Evolutionary conservation across 169 alveolate species (phyloP).

Genomic region (Amoebophrya sp.): DNA sequence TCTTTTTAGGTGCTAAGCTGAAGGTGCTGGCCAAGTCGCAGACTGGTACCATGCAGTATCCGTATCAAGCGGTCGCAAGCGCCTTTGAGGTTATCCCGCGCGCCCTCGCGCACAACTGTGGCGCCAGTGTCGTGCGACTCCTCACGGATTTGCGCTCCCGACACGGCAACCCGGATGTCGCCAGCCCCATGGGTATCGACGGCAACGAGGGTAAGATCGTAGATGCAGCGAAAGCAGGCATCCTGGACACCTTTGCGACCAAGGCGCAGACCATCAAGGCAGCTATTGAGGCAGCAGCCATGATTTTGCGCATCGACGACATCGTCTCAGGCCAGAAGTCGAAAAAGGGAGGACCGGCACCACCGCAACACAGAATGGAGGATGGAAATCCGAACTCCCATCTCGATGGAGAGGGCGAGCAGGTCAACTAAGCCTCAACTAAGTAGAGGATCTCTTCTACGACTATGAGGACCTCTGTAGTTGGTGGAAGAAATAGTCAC

Average conservation of each 20-base stretch:
- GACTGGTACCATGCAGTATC: conserved; percentile 82
- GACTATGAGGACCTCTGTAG: no score
- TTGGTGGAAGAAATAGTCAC: no score
- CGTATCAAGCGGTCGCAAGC: conserved; percentile 92
- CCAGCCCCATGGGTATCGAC: not conserved
- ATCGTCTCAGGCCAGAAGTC: conserved; percentile 59
- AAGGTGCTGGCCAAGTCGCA: conserved; percentile 30
- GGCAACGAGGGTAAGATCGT: conserved; percentile 44
- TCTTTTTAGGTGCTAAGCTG: not conserved
- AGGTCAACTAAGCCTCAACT: no score
- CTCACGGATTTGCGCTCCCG: not conserved
- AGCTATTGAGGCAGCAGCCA: conserved; percentile 88
- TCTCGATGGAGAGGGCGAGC: not conserved
- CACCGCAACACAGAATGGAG: not conserved
- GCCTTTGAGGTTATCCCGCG: conserved; percentile 96
- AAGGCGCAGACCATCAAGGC: conserved; percentile 90
- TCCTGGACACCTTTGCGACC: conserved; percentile 90
- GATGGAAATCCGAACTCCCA: not conserved
- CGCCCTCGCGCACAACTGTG: conserved; percentile 95
- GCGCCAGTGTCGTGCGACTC: conserved; percentile 76
- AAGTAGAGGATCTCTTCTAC: no score
- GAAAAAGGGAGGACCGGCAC: not conserved
- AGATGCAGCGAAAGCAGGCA: conserved; percentile 63
- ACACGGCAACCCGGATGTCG: not conserved
- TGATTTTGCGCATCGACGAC: conserved; percentile 93